Percentiles rank a stretch among this genome's conserved stretches.
Conservation (phyloP, 176 grass and related monocot genomes). For the Carex myosuroides region DNA sequence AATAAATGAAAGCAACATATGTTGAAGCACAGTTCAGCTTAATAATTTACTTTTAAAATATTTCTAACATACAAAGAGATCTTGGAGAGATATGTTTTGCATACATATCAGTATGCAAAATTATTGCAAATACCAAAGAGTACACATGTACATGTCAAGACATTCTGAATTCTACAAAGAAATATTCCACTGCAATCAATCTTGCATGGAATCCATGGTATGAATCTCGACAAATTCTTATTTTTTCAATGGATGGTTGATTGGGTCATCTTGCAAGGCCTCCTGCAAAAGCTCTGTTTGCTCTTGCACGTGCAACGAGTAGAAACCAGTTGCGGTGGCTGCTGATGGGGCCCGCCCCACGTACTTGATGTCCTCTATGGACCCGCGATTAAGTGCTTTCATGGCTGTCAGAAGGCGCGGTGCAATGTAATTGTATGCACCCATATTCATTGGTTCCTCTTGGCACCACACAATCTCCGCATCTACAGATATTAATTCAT, state of each 20-base stretch:
- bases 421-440: constrained; percentile 67
- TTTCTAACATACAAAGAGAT: not conserved
- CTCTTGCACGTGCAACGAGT: constrained; percentile 60
- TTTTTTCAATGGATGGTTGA: constrained; percentile 42
- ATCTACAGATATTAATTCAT: constrained; percentile 31
- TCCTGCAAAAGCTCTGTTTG: constrained; percentile 67
- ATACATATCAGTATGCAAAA: not conserved
- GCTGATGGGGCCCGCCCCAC: constrained; percentile 75
- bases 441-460: constrained; percentile 98
- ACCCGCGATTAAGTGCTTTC: constrained; percentile 54
- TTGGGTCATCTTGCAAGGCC: constrained; percentile 54
- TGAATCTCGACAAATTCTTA: not conserved
- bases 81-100: not conserved
- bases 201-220: constrained; percentile 2
- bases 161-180: not conserved
- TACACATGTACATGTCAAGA: not conserved
- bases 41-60: not conserved
- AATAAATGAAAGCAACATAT: not conserved
- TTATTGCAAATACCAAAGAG: not conserved
- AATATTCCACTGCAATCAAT: constrained; percentile 13
- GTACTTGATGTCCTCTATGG: constrained; percentile 79
- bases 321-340: constrained; percentile 84
- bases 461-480: constrained; percentile 95
- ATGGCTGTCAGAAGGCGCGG: constrained; percentile 63
- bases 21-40: not conserved